Conservation (phyloP, 139 green algal genomes). For the Tetraselmis striata region DNA sequence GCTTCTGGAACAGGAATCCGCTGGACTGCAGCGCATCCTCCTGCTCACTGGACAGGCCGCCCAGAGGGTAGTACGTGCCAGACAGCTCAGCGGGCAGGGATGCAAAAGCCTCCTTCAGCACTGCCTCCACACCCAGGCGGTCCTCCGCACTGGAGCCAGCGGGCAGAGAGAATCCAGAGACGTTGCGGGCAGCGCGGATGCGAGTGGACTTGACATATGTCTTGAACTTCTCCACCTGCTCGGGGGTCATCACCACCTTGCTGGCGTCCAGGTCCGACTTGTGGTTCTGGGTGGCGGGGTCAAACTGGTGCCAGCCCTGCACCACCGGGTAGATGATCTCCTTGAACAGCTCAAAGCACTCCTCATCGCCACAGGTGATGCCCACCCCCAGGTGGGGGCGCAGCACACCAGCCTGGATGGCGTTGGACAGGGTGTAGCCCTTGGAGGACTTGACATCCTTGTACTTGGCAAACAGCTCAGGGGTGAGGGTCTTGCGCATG, state of each 20-base stretch:
- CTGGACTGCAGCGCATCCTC: conserved; percentile 7
- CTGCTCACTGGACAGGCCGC: conserved; percentile 5
- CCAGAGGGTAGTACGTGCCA: conserved; percentile 13
- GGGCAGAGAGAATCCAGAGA: conserved; percentile 12
- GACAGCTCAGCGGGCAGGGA: conserved; percentile 3
- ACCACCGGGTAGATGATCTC: conserved; percentile 16
- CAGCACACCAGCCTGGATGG: conserved; percentile 11
- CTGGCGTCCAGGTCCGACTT: conserved; percentile 11
- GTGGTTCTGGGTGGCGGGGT: conserved; percentile 7
- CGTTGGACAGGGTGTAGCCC: conserved; percentile 16
- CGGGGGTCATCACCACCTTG: conserved; percentile 7
- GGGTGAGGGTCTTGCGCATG: conserved; percentile 11
- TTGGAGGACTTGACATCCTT: conserved; percentile 14
- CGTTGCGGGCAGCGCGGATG: conserved; percentile 11
- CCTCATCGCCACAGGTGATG: conserved; percentile 16
- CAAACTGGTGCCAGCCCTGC: conserved; percentile 16
- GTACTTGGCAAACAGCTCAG: conserved; percentile 11
- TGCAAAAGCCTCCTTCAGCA: conserved; percentile 11
- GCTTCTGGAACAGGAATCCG: conserved; percentile 18
- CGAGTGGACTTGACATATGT: conserved; percentile 13
- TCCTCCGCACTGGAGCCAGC: conserved; percentile 5
- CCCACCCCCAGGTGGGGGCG: conserved; percentile 11
- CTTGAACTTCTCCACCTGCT: conserved; percentile 8
- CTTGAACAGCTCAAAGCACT: conserved; percentile 16
- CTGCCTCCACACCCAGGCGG: conserved; percentile 6